Conservation (phyloP, 768 basidiomycete species). For the Wakefieldia striispora region DNA sequence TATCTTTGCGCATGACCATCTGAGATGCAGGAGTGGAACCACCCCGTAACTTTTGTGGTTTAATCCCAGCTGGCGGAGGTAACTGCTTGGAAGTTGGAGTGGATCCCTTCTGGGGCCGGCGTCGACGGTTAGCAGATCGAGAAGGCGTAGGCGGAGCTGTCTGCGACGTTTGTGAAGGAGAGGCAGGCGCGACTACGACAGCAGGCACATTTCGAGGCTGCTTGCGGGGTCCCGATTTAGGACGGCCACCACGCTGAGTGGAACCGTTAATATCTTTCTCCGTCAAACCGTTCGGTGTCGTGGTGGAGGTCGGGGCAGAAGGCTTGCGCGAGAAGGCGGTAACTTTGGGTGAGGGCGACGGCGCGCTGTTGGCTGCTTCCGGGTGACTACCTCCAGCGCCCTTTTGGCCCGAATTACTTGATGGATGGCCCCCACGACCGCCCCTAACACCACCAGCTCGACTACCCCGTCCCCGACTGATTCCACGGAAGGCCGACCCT, state of each 20-base stretch:
- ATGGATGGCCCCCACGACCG: slow-evolving; percentile 29
- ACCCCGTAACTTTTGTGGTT: slow-evolving; percentile 35
- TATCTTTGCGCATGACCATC: slow-evolving; percentile 45
- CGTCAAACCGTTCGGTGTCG: slow-evolving; percentile 20
- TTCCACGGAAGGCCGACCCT: slow-evolving; percentile 47
- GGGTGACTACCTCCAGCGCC: slow-evolving; percentile 20
- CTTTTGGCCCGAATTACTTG: slow-evolving; percentile 20
- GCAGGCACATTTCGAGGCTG: slow-evolving; percentile 20
- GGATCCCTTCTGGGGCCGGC: slow-evolving; percentile 40
- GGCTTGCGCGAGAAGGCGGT: slow-evolving; percentile 16
- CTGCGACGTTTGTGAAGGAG: slow-evolving; percentile 21
- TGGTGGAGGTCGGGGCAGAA: slow-evolving; percentile 7
- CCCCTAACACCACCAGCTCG: slow-evolving; percentile 30
- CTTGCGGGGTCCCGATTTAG: slow-evolving; percentile 24
- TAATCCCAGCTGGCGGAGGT: slow-evolving; percentile 19
- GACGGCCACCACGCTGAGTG: slow-evolving; percentile 19
- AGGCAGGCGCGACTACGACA: slow-evolving; percentile 20
- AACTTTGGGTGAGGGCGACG: slow-evolving; percentile 19
- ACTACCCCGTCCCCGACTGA: slow-evolving; percentile 37
- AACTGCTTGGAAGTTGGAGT: slow-evolving; percentile 15
- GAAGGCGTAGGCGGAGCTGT: slow-evolving; percentile 35
- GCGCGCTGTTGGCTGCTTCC: slow-evolving; percentile 18
- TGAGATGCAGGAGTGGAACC: slow-evolving; percentile 24
- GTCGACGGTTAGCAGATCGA: slow-evolving; percentile 47
- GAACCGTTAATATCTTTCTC: slow-evolving; percentile 23